Evolutionary conservation across 163 green algal species (phyloP).

Genomic region (Chlorella variabilis): DNA sequence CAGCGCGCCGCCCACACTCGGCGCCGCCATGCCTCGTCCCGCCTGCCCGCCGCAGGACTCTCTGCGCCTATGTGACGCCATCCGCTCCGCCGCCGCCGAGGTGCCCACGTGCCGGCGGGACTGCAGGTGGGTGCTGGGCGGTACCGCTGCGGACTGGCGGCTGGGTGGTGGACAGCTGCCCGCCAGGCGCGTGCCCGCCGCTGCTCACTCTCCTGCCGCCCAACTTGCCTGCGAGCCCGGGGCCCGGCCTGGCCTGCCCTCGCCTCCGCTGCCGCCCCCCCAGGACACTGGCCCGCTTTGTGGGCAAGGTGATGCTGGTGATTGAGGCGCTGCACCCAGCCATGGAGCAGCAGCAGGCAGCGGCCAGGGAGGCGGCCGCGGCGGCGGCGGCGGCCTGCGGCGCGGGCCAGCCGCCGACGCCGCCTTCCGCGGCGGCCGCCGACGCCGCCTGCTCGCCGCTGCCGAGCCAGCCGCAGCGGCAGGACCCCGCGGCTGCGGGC

Average conservation of each 20-base stretch:
- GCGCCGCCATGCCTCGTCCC: no score
- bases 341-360: constrained; percentile 1
- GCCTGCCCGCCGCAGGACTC: no score
- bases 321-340: constrained; percentile 35
- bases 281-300: constrained; percentile 47
- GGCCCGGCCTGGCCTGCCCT: background rate
- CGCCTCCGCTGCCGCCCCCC: no score
- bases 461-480: background rate
- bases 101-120: constrained; percentile 7
- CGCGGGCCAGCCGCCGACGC: background rate
- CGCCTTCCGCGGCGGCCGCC: background rate
- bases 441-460: no score
- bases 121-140: constrained; percentile 13
- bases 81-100: background rate
- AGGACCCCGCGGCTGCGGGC: no score
- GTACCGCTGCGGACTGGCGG: background rate
- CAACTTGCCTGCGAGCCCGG: no score
- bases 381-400: background rate
- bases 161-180: no score
- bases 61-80: background rate
- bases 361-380: background rate
- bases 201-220: no score
- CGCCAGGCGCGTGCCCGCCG: no score
- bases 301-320: constrained; percentile 44
- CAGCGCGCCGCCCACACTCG: no score